Evolutionary conservation across 2,329 filamentous ascomycete genomes (phyloP), one percentile per base, ranked within the genome.

Genomic region (Cercospora beticola): DNA sequence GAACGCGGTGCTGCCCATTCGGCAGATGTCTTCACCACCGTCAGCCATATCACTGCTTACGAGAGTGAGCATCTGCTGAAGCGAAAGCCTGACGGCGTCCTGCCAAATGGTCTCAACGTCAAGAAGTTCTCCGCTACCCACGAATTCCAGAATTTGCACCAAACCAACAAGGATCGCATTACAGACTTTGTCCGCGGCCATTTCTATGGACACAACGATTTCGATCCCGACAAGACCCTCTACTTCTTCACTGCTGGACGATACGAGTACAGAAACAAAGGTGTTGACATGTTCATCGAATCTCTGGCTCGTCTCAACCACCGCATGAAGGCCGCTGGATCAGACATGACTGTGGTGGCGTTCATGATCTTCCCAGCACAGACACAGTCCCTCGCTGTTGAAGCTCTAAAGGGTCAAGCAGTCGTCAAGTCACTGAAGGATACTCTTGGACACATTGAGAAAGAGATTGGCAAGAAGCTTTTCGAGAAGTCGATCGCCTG

Each of bases 311-410:
- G 95, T 54, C 83, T 99, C 76, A 99, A 99, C 82, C 94, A 98
- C 83, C 88, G 91, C 46, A 88, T 99, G 78, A 98, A 98, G 86
- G 82, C 82, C 62, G 82, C 89, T 7, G 92, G 92, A 60, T 97
- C 93, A 74, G 96, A 95, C 82, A 94, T 90, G 79, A 98, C 95
- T 0, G 91, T 99, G 7, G 94, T 99, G 18, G 94, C 95, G 21
- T 99, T 99, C 79, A 92, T 99, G 81, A 98, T 99, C 80, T 97
- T 99, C 93, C 95, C 95, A 2, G 95, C 95, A 0, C 93, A 98
- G 82, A 98, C 94, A 1, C 92, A 93, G 7, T 97, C 94, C 0
- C 86, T 99, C 65, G 97, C 95, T 0, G 95, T 98, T 1, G 95
- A 98, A 80, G 93, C 95, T 0, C 87, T 99, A 70, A 97, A 97